Evolutionary conservation across 805 yeast species (phyloP).

Genomic region (Ogataea naganishii): DNA sequence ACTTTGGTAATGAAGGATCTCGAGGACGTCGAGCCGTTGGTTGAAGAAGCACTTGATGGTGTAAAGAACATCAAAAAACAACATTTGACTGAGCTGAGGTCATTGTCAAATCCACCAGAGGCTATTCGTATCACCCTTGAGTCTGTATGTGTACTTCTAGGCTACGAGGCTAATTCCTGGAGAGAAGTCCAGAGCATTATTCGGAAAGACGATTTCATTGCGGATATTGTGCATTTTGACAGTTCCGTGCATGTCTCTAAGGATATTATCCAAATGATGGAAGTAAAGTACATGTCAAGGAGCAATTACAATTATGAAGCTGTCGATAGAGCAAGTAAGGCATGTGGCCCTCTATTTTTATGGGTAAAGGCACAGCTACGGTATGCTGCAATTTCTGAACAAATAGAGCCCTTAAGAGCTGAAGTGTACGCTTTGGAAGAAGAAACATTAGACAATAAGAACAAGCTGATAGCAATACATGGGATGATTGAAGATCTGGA

Average conservation of each 20-base stretch:
- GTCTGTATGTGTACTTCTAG: constrained; percentile 78
- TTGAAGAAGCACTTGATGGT: constrained; percentile 74
- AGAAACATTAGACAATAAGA: constrained; percentile 52
- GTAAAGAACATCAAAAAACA: constrained; percentile 91
- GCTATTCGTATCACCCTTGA: constrained; percentile 81
- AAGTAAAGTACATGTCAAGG: constrained; percentile 47
- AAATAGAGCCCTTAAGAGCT: constrained; percentile 61
- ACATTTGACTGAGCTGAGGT: constrained; percentile 80
- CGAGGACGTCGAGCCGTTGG: constrained; percentile 76
- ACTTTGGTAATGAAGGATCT: constrained; percentile 51
- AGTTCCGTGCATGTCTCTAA: constrained; percentile 48
- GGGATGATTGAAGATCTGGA: constrained; percentile 76
- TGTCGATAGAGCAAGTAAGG: constrained; percentile 85
- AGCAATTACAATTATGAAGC: constrained; percentile 61
- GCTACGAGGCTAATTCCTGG: constrained; percentile 63
- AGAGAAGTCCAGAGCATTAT: constrained; percentile 75
- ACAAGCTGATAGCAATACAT: constrained; percentile 65
- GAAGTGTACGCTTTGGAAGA: constrained; percentile 57
- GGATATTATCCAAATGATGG: constrained; percentile 48
- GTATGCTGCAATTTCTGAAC: constrained; percentile 63
- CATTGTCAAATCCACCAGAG: constrained; percentile 87
- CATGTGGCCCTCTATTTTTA: constrained; percentile 83
- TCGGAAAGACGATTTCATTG: constrained; percentile 79
- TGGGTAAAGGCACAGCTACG: constrained; percentile 89
- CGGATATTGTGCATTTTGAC: constrained; percentile 70